These are phyloP conservation scores for Phytophthora foliorum DNA, from an alignment of 352 stramenopile species.

Conservation along the genomic window DNA sequence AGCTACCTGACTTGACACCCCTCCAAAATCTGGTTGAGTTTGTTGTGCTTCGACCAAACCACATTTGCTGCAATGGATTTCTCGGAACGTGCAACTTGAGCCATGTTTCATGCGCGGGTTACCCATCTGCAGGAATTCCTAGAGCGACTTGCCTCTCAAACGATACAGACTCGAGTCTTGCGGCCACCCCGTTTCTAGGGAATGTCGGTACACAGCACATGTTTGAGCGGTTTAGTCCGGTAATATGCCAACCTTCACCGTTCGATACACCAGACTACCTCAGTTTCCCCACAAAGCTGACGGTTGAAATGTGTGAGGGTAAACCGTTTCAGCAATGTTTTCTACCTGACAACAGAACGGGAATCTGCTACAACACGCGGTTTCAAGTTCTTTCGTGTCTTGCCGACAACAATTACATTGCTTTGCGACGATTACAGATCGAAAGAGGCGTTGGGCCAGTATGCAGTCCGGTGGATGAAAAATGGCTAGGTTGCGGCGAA, in stretches of 20 bases:
- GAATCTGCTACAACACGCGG: slow-evolving; percentile 33
- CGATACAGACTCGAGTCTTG: background rate
- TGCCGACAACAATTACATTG: slow-evolving; percentile 27
- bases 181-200: slow-evolving; percentile 18
- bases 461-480: slow-evolving; percentile 42
- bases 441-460: slow-evolving; percentile 25
- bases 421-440: slow-evolving; percentile 35
- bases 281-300: slow-evolving; percentile 13
- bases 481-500: slow-evolving; percentile 44
- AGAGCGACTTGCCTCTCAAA: slow-evolving; percentile 21
- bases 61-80: slow-evolving; percentile 50
- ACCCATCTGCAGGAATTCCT: slow-evolving; percentile 1
- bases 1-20: slow-evolving; percentile 29
- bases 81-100: slow-evolving; percentile 37
- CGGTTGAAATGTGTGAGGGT: slow-evolving; percentile 31
- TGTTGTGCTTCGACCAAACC: slow-evolving; percentile 13
- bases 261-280: slow-evolving; percentile 16
- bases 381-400: slow-evolving; percentile 43
- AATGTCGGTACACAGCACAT: slow-evolving; percentile 6
- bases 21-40: slow-evolving; percentile 30
- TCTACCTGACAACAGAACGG: slow-evolving; percentile 24
- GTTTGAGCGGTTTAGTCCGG: slow-evolving; percentile 25
- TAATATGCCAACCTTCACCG: slow-evolving; percentile 19
- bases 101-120: slow-evolving; percentile 31
- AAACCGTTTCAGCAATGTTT: slow-evolving; percentile 28